These are phyloP conservation scores for Adiantum capillusveneris DNA, from an alignment of 75 land plant species.

Conservation along the genomic window DNA sequence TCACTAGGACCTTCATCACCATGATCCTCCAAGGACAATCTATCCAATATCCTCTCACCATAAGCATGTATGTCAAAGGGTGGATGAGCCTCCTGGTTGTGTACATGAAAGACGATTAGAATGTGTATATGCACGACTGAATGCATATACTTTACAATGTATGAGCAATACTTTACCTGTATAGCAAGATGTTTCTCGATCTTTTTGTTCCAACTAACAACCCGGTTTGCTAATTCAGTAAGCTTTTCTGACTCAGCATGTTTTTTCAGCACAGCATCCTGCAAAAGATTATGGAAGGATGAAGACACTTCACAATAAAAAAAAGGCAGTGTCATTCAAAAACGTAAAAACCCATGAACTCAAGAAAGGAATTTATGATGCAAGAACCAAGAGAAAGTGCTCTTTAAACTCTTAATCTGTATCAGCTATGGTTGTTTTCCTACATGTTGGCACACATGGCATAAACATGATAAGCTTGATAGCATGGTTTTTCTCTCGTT, in stretches of 20 bases:
- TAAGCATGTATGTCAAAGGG: slow-evolving; percentile 84
- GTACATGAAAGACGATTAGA: slow-evolving; percentile 5
- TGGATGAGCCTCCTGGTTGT: slow-evolving; percentile 75
- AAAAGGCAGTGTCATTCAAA: too few relatives aligned
- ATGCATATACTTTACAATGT: too few relatives aligned
- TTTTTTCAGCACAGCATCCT: slow-evolving; percentile 77
- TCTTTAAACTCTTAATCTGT: too few relatives aligned
- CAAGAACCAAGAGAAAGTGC: too few relatives aligned
- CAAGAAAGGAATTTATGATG: too few relatives aligned
- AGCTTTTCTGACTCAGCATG: slow-evolving; percentile 67
- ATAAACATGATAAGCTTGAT: too few relatives aligned
- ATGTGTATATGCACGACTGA: slow-evolving; percentile 7
- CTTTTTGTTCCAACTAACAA: slow-evolving; percentile 74
- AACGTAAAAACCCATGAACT: too few relatives aligned
- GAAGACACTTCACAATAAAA: not conserved
- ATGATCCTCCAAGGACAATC: slow-evolving; percentile 13
- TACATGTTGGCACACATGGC: too few relatives aligned
- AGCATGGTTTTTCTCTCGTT: too few relatives aligned
- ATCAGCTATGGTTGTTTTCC: too few relatives aligned
- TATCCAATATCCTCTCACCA: slow-evolving; percentile 64
- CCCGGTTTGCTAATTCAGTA: slow-evolving; percentile 66
- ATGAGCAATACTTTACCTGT: slow-evolving; percentile 31
- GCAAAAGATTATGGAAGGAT: slow-evolving; percentile 1
- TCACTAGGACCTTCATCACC: slow-evolving; percentile 10
- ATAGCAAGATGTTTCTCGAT: slow-evolving; percentile 65